Evolutionary conservation across 345 rosid genomes (phyloP).

Genomic region (Melaleuca alternifolia): DNA sequence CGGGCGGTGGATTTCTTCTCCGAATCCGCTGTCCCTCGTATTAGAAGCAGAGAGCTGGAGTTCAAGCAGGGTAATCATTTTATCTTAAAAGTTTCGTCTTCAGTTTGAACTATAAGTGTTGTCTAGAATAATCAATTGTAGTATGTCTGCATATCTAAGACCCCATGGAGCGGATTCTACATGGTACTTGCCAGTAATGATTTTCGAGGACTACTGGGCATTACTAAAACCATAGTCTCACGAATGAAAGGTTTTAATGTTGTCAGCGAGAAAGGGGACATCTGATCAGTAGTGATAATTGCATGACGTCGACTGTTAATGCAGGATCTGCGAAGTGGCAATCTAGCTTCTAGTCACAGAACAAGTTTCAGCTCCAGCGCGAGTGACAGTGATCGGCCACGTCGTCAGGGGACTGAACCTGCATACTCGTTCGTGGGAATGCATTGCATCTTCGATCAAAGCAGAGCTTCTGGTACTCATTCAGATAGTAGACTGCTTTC

Average conservation of each 20-base stretch:
- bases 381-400: slow-evolving; percentile 63
- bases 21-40: slow-evolving; percentile 50
- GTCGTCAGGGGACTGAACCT: slow-evolving; percentile 47
- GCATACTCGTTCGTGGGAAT: slow-evolving; percentile 96
- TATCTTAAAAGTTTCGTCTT: background rate
- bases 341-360: slow-evolving; percentile 56
- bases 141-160: background rate
- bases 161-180: background rate
- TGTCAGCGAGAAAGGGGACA: background rate
- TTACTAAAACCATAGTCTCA: background rate
- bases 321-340: slow-evolving; percentile 62
- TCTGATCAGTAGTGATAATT: background rate
- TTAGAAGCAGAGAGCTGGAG: slow-evolving; percentile 71
- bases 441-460: slow-evolving; percentile 94
- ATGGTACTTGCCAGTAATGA: background rate
- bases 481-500: background rate
- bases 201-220: background rate
- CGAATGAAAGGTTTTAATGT: background rate
- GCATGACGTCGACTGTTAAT: slow-evolving; percentile 5
- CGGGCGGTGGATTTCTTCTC: slow-evolving; percentile 74
- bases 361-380: slow-evolving; percentile 70
- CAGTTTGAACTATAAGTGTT: background rate
- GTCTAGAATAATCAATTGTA: background rate
- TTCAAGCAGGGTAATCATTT: slow-evolving; percentile 55
- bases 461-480: slow-evolving; percentile 80